phyloP scores from a whole-genome alignment of 1,284 basidiomycete genomes.

The Microbotryomycetes sp. region DNA sequence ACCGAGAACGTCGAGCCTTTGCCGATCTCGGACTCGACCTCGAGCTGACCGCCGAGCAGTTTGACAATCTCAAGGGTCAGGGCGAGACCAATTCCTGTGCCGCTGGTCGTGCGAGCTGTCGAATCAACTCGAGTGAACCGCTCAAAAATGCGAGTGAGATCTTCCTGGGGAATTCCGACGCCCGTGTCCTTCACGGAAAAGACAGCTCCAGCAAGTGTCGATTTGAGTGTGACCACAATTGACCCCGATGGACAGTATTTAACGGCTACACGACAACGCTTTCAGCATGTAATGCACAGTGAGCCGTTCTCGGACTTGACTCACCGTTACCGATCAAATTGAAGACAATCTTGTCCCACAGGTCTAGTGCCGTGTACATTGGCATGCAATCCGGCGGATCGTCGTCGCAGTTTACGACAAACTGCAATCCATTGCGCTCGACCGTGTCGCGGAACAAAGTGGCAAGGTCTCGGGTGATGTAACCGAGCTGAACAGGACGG shows the following conservation, averaged over 20 bases:
- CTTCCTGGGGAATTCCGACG: constrained; percentile 42
- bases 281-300: constrained; percentile 27
- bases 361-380: constrained; percentile 41
- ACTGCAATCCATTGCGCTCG: constrained; percentile 38
- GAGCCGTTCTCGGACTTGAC: constrained; percentile 39
- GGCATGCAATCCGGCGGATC: constrained; percentile 31
- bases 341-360: constrained; percentile 46
- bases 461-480: constrained; percentile 42
- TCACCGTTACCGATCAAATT: constrained; percentile 42
- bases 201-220: constrained; percentile 24
- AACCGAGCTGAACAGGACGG: constrained; percentile 38
- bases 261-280: constrained; percentile 10
- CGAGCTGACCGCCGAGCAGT: constrained; percentile 43
- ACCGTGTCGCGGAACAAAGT: constrained; percentile 41
- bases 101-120: constrained; percentile 40
- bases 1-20: constrained; percentile 29
- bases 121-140: constrained; percentile 42
- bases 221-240: constrained; percentile 27
- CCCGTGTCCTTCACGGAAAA: constrained; percentile 42
- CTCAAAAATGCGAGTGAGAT: constrained; percentile 38
- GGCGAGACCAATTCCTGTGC: constrained; percentile 43
- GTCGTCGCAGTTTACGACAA: constrained; percentile 41
- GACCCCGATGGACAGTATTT: constrained; percentile 30
- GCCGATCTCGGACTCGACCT: constrained; percentile 36
- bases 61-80: constrained; percentile 42